Evolutionary conservation across 257 asterid genomes (phyloP), one percentile per base, ranked within the genome.

Genomic region (Solanum habrochaites): DNA sequence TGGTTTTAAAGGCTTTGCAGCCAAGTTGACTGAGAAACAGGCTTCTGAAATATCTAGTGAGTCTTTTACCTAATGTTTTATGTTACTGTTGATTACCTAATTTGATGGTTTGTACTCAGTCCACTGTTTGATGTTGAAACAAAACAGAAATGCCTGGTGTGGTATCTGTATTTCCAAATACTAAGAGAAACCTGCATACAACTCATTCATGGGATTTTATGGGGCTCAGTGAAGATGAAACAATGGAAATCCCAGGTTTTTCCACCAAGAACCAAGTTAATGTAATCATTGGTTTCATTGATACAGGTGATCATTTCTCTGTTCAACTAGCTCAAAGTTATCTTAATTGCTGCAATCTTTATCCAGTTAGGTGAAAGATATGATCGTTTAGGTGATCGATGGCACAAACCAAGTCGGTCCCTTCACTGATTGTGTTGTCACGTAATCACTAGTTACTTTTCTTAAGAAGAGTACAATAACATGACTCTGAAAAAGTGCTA

Each of bases 191-290:
- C 60, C 93, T 97, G 82, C 99, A 97, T 90, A 97, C 99, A 11
- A 95, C 99, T 62, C 99, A 95, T 94, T 97, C 99, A 71, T 97
- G 99, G 99, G 99, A 97, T 86, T 97, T 97, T 87, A 95, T 97
- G 98, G 99, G 98, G 83, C 96, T 97, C 82, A 89, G 74, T 86
- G 93, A 89, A 74, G 94, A 94, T 90, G 96, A 94, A 90, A 91
- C 98, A 82, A 95, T 94, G 99, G 98, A 97, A 90, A 94, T 96
- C 73, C 96, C 98, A 11, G 98, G 98, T 21, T 94, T 90, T 91
- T 95, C 98, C 73, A 95, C 99, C 94, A 94, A 93, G 93, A 94
- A 94, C 89, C 99, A 97, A 93, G 98, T 93, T 31, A 92, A 94
- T 93, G 93, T 95, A 89, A 93, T 95, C 89, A 92, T 96, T 89